Percentiles rank a stretch among this genome's conserved stretches.
Conservation (phyloP, 1,284 basidiomycete genomes). For the Rhodotorula sp. region DNA sequence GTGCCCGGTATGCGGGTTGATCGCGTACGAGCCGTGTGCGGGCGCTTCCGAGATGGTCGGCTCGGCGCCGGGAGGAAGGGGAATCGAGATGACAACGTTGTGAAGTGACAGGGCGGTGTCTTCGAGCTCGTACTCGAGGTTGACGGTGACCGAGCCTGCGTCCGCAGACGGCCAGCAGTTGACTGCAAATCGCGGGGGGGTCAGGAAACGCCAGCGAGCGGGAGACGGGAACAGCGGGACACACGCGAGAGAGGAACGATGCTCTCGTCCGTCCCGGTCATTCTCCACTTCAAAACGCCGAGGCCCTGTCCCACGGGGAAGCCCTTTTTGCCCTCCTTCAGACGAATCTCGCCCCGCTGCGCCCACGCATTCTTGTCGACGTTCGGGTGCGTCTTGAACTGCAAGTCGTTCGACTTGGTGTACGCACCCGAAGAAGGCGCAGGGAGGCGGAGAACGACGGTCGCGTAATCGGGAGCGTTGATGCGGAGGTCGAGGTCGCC, state of each 20-base stretch:
- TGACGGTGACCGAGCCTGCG: constrained; percentile 85
- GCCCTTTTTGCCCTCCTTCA: constrained; percentile 76
- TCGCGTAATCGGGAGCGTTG: constrained; percentile 70
- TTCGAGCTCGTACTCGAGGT: constrained; percentile 92
- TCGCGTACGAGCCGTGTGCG: constrained; percentile 67
- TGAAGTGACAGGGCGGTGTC: constrained; percentile 64
- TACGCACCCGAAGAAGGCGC: constrained; percentile 56
- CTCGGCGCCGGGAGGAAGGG: constrained; percentile 82
- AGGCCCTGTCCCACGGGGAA: constrained; percentile 86
- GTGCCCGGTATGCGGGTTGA: constrained; percentile 73
- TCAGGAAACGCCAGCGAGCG: background rate
- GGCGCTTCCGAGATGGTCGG: constrained; percentile 69
- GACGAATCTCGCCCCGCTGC: constrained; percentile 67
- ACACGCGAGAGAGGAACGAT: constrained; percentile 84
- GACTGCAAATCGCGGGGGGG: constrained; percentile 58
- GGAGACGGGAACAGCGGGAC: constrained; percentile 46
- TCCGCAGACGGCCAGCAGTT: constrained; percentile 95
- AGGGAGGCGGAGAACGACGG: constrained; percentile 69
- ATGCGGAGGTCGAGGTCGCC: constrained; percentile 92
- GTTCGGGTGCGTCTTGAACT: constrained; percentile 96
- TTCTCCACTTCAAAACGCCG: constrained; percentile 89
- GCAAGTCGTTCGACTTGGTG: constrained; percentile 67
- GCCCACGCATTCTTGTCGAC: constrained; percentile 80
- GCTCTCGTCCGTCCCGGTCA: constrained; percentile 86
- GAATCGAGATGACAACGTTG: constrained; percentile 85